Evolutionary conservation across 805 yeast species (phyloP).

Genomic region (Saccharomycopsis sp.): DNA sequence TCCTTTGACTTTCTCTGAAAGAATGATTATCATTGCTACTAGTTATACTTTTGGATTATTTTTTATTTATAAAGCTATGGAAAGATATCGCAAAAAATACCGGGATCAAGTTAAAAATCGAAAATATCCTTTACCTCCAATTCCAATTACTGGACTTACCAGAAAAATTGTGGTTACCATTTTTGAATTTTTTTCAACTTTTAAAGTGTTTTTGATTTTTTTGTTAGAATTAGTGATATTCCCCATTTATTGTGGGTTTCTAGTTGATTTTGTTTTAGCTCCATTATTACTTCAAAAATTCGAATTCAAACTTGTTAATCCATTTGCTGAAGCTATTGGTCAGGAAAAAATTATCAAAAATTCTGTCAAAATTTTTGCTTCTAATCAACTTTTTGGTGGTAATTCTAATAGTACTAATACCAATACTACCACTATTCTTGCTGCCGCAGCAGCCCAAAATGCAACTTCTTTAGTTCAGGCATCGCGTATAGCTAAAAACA

Average conservation of each 20-base stretch:
- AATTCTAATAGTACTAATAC: not conserved
- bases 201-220: conserved; percentile 68
- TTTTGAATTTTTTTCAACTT: conserved; percentile 36
- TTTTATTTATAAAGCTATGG: not conserved
- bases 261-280: conserved; percentile 57
- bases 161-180: conserved; percentile 38
- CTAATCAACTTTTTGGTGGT: not conserved
- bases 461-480: not conserved
- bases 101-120: too few species aligned
- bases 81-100: conserved; percentile 17
- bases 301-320: conserved; percentile 11
- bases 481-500: not conserved
- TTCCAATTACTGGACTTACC: conserved; percentile 41
- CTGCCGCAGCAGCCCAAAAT: not conserved
- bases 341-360: not conserved
- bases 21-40: conserved; percentile 27
- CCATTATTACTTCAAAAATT: conserved; percentile 36
- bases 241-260: conserved; percentile 78
- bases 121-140: too few species aligned
- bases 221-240: conserved; percentile 73
- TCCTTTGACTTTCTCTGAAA: conserved; percentile 28
- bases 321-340: conserved; percentile 2
- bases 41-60: conserved; percentile 27
- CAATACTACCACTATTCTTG: not conserved
- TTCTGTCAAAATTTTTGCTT: conserved; percentile 5